phyloP scores from a whole-genome alignment of 805 yeast species.

The Metschnikowia hibisci region DNA sequence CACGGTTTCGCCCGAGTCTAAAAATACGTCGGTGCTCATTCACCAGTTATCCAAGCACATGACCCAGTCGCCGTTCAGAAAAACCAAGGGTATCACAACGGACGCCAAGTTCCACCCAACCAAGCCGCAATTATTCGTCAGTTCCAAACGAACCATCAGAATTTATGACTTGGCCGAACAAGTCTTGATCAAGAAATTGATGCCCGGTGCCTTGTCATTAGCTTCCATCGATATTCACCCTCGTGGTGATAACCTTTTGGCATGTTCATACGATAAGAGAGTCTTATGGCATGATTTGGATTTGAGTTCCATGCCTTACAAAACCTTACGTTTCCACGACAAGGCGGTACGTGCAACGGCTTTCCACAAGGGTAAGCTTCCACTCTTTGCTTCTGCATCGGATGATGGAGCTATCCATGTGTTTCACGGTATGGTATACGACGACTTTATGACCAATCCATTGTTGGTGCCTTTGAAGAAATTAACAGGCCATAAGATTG shows the following conservation, averaged over 20 bases:
- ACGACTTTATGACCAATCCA: constrained; percentile 92
- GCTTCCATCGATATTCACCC: constrained; percentile 92
- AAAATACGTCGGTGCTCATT: constrained; percentile 82
- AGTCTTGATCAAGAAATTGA: constrained; percentile 71
- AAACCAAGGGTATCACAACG: constrained; percentile 89
- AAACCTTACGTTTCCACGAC: constrained; percentile 90
- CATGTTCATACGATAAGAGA: constrained; percentile 90
- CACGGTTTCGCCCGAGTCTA: constrained; percentile 92
- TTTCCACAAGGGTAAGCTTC: constrained; percentile 82
- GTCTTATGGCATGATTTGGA: constrained; percentile 98
- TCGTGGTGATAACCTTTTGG: constrained; percentile 89
- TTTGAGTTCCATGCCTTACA: constrained; percentile 83
- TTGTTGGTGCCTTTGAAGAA: constrained; percentile 93
- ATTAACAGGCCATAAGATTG: constrained; percentile 81
- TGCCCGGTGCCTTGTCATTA: constrained; percentile 96
- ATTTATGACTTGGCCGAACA: constrained; percentile 89
- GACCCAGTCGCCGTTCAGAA: constrained; percentile 92
- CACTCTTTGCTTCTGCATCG: constrained; percentile 89
- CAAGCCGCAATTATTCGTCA: constrained; percentile 89
- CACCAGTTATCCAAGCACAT: constrained; percentile 93
- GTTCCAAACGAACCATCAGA: constrained; percentile 88
- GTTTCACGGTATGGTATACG: constrained; percentile 95
- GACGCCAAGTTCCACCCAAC: constrained; percentile 97
- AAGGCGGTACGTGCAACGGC: constrained; percentile 87
- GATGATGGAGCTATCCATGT: constrained; percentile 93